phyloP scores from a whole-genome alignment of 306 rosid species.

The Vicia villosa region DNA sequence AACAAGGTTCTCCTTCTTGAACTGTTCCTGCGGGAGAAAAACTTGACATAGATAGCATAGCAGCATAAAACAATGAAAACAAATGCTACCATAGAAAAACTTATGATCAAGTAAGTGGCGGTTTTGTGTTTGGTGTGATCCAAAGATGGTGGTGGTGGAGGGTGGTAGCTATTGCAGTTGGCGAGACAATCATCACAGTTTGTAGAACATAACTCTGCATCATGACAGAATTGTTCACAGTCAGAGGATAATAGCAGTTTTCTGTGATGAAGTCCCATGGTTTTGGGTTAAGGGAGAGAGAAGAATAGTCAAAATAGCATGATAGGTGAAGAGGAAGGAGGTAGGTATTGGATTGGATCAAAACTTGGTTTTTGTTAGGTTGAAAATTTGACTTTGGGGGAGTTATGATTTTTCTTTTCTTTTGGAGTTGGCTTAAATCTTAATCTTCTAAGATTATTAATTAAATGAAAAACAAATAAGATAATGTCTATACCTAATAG shows the following conservation, averaged over 20 bases:
- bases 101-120: slow-evolving; percentile 23
- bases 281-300: background rate
- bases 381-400: slow-evolving; percentile 34
- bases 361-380: background rate
- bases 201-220: accelerated
- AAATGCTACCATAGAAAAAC: slow-evolving; percentile 28
- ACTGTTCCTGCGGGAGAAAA: slow-evolving; percentile 27
- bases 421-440: background rate
- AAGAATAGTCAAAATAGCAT: slow-evolving; percentile 12
- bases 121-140: slow-evolving; percentile 5
- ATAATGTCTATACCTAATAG: no score
- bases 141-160: background rate
- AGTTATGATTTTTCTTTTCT: background rate
- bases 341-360: slow-evolving; percentile 17
- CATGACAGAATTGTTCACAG: accelerated
- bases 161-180: no score
- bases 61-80: slow-evolving; percentile 44
- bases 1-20: slow-evolving; percentile 6
- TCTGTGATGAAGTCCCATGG: slow-evolving; percentile 48
- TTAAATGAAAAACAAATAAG: background rate
- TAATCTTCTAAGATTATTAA: background rate
- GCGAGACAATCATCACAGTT: slow-evolving; percentile 8
- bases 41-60: slow-evolving; percentile 52
- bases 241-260: slow-evolving; percentile 23
- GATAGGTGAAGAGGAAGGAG: background rate